Percentiles rank a stretch among this genome's conserved stretches.
Conservation (phyloP, 306 rosid genomes). For the Potentilla sterilis region DNA sequence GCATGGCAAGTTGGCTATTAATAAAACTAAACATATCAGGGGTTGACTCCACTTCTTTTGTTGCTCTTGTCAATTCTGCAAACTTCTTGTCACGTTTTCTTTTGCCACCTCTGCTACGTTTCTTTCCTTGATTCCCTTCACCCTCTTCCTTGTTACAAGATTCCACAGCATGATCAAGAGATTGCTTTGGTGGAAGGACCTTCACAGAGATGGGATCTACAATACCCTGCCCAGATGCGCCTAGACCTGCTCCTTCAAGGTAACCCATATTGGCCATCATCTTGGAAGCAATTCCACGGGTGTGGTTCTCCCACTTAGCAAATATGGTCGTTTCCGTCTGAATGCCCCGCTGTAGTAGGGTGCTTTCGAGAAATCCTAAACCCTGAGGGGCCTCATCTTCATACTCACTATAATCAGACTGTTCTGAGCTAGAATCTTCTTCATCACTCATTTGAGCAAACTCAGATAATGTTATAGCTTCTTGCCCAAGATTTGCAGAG, state of each 20-base stretch:
- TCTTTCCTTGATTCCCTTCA: conserved; percentile 46
- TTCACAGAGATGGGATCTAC: conserved; percentile 67
- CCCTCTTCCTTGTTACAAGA: conserved; percentile 44
- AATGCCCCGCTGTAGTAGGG: conserved; percentile 63
- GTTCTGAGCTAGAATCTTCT: conserved; percentile 58
- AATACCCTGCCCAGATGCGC: conserved; percentile 88
- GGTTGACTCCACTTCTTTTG: conserved; percentile 56
- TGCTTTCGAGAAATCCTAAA: conserved; percentile 75
- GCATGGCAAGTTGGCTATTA: conserved; percentile 77
- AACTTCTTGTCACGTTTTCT: conserved; percentile 85
- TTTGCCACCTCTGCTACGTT: conserved; percentile 86
- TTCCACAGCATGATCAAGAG: conserved; percentile 77
- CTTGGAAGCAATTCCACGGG: conserved; percentile 90
- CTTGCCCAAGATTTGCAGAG: conserved; percentile 59
- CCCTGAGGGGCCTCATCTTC: conserved; percentile 68
- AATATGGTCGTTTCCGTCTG: conserved; percentile 80
- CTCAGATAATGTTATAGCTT: conserved; percentile 64
- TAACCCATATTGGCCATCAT: conserved; percentile 99
- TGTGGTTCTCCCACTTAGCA: conserved; percentile 98
- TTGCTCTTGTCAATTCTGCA: conserved; percentile 55
- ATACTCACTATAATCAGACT: conserved; percentile 58
- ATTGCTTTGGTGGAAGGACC: conserved; percentile 84
- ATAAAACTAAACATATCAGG: conserved; percentile 79
- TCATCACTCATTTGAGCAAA: conserved; percentile 50
- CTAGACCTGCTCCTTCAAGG: conserved; percentile 86